These are phyloP conservation scores for Backusella circina DNA, from an alignment of 192 early-diverging fungal genomes.

Conservation along the genomic window DNA sequence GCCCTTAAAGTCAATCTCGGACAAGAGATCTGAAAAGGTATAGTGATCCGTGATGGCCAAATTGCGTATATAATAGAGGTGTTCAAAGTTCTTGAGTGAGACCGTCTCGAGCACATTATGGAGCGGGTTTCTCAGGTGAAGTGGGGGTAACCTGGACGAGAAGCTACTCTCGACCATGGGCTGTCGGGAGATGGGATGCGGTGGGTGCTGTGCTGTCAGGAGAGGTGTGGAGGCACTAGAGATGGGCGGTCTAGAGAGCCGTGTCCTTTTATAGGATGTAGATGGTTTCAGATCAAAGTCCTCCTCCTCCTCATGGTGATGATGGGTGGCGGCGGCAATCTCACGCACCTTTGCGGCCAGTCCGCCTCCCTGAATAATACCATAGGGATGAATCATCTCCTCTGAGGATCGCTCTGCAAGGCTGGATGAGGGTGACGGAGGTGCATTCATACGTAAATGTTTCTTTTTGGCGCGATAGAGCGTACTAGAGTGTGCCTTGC, in stretches of 20 bases:
- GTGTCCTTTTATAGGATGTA: conserved; percentile 23
- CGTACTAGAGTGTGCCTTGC: conserved; percentile 38
- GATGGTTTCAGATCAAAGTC: conserved; percentile 20
- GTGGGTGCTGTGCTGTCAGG: not conserved
- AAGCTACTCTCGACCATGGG: not conserved
- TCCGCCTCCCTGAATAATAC: not conserved
- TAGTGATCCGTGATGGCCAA: conserved; percentile 32
- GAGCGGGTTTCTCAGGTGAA: not conserved
- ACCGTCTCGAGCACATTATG: conserved; percentile 23
- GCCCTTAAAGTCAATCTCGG: conserved; percentile 25
- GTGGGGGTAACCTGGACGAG: conserved; percentile 9
- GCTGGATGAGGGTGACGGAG: conserved; percentile 13
- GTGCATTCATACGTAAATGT: conserved; percentile 9
- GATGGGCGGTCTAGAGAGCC: not conserved
- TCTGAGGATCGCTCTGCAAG: not conserved
- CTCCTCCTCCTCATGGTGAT: not conserved
- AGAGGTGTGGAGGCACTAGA: conserved; percentile 13
- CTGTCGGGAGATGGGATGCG: not conserved
- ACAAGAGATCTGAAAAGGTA: conserved; percentile 29
- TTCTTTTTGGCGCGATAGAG: conserved; percentile 38
- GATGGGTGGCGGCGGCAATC: not conserved
- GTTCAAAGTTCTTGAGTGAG: conserved; percentile 19
- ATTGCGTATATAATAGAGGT: conserved; percentile 29
- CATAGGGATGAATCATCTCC: not conserved
- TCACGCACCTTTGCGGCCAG: conserved; percentile 19